phyloP scores from a whole-genome alignment of 345 rosid genomes.

The Boechera retrofracta region DNA sequence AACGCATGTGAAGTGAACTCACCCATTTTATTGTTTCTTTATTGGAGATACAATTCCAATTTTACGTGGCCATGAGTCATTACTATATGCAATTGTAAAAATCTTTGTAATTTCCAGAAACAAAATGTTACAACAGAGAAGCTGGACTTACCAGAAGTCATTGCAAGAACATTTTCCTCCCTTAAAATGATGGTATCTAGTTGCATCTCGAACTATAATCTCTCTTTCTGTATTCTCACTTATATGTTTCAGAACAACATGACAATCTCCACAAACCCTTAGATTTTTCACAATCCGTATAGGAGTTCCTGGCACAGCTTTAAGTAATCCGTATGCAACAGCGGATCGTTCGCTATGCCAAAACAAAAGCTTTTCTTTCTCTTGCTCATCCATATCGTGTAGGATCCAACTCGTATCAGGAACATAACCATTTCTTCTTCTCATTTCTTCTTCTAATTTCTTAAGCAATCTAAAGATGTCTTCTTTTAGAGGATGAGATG shows the following conservation, averaged over 20 bases:
- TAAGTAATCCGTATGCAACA: slow-evolving; percentile 75
- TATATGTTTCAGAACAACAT: slow-evolving; percentile 61
- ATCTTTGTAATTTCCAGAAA: background rate
- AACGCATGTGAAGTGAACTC: background rate
- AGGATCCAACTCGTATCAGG: slow-evolving; percentile 69
- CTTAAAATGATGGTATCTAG: slow-evolving; percentile 78
- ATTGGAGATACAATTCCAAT: background rate
- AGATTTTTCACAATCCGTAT: slow-evolving; percentile 76
- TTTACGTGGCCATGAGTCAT: background rate
- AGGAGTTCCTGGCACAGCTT: slow-evolving; percentile 54
- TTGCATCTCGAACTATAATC: slow-evolving; percentile 73
- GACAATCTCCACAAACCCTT: slow-evolving; percentile 82
- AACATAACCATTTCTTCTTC: slow-evolving; percentile 64
- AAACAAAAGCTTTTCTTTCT: slow-evolving; percentile 71
- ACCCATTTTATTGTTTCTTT: background rate
- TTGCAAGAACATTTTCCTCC: slow-evolving; percentile 75
- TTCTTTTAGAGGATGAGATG: slow-evolving; percentile 58
- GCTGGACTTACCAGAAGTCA: slow-evolving; percentile 65
- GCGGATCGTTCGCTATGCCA: slow-evolving; percentile 84
- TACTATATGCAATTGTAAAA: background rate
- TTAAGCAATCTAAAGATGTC: slow-evolving; percentile 57
- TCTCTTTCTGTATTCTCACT: slow-evolving; percentile 64
- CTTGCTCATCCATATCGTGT: slow-evolving; percentile 69
- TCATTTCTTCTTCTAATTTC: slow-evolving; percentile 63
- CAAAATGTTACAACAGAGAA: slow-evolving; percentile 24